Conservation (phyloP, 2,329 filamentous ascomycete species). For the Penicillium rolfsii region DNA sequence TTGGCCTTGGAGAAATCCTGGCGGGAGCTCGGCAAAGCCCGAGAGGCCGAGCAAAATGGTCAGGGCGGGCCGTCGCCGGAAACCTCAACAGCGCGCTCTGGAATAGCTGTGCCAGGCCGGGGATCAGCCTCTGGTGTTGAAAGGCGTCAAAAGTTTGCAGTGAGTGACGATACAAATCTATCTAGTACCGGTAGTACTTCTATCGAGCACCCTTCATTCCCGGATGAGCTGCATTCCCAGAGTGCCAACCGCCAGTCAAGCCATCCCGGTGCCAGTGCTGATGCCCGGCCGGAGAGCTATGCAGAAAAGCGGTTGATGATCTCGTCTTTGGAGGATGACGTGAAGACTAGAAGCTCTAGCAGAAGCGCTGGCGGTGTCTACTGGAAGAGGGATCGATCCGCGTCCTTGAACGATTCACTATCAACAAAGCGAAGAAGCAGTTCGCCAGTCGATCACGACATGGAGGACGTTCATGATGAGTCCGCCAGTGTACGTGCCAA, state of each 20-base stretch:
- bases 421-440: conserved; percentile 35
- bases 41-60: conserved; percentile 15
- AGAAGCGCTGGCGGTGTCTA: conserved; percentile 11
- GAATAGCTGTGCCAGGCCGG: conserved; percentile 34
- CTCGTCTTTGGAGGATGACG: conserved; percentile 23
- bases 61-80: conserved; percentile 14
- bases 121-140: conserved; percentile 13
- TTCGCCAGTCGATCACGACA: conserved; percentile 32
- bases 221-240: conserved; percentile 20
- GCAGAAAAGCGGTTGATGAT: conserved; percentile 26
- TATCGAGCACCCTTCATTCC: conserved; percentile 14
- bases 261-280: conserved; percentile 14
- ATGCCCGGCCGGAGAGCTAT: conserved; percentile 10
- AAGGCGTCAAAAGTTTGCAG: conserved; percentile 16
- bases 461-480: conserved; percentile 26
- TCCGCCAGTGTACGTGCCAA: conserved; percentile 31
- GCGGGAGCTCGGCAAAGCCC: conserved; percentile 57
- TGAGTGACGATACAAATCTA: conserved; percentile 22
- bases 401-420: conserved; percentile 33
- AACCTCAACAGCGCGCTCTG: conserved; percentile 16
- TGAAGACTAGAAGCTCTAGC: conserved; percentile 17
- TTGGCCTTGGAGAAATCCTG: conserved; percentile 78
- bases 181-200: conserved; percentile 26
- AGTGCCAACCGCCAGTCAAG: conserved; percentile 19
- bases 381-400: conserved; percentile 41